These are phyloP conservation scores for Xylaria multiplex DNA, from an alignment of 2,329 filamentous ascomycete genomes.

Conservation along the genomic window DNA sequence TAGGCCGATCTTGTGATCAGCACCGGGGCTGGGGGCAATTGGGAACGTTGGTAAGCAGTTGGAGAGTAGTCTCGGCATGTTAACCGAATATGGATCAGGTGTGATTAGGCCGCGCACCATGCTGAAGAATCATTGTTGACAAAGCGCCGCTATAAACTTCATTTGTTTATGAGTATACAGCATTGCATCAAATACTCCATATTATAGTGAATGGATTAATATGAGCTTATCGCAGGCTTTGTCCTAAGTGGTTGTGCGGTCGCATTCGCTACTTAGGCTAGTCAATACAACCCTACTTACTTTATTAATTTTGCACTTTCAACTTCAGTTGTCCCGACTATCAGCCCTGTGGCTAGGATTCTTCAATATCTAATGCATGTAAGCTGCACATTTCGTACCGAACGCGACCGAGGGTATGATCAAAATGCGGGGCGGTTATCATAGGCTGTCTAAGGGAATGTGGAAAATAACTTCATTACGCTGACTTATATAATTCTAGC, in stretches of 20 bases:
- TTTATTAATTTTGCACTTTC: background rate
- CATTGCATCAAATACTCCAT: background rate
- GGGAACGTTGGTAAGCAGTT: background rate
- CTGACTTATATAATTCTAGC: background rate
- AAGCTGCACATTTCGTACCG: background rate
- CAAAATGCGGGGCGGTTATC: background rate
- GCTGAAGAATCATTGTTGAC: background rate
- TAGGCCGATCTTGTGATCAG: background rate
- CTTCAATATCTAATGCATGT: background rate
- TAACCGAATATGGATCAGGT: too few species aligned
- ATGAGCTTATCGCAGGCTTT: background rate
- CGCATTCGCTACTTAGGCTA: too few species aligned
- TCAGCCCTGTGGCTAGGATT: background rate
- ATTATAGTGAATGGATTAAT: background rate
- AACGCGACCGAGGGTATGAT: background rate
- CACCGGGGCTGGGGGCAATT: background rate
- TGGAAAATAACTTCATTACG: background rate
- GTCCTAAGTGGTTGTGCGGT: background rate
- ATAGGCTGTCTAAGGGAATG: too few species aligned
- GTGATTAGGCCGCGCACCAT: background rate
- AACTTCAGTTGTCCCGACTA: background rate
- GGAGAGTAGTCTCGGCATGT: background rate
- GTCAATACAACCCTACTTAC: background rate
- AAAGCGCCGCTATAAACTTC: background rate
- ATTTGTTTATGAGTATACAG: background rate